Conservation (phyloP, 73 alveolate genomes). For the Blepharisma stoltei region DNA sequence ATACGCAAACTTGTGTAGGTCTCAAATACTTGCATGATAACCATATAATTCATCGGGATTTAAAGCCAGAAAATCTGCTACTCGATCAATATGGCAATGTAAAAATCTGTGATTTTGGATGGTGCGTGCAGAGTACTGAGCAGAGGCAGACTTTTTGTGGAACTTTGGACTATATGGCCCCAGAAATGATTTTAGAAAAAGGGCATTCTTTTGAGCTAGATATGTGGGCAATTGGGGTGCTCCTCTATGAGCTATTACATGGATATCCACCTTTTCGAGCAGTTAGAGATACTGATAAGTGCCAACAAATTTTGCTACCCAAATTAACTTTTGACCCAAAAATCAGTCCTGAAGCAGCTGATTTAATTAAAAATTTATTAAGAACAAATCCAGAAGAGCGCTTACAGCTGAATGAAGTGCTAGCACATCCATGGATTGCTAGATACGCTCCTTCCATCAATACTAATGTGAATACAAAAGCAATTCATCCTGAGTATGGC, state of each 20-base stretch:
- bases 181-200: conserved; percentile 77
- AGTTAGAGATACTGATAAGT: conserved; percentile 9
- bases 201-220: conserved; percentile 78
- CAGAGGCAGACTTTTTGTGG: conserved; percentile 90
- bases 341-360: neutral
- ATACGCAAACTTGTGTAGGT: conserved; percentile 58
- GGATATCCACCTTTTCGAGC: conserved; percentile 83
- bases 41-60: conserved; percentile 64
- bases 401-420: neutral
- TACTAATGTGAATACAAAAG: neutral
- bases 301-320: conserved; percentile 20
- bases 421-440: conserved; percentile 11
- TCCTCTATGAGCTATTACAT: conserved; percentile 83
- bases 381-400: conserved; percentile 6
- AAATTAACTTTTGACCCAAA: neutral
- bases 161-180: conserved; percentile 95
- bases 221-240: conserved; percentile 87
- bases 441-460: neutral
- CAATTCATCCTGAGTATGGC: neutral
- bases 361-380: neutral
- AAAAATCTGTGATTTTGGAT: conserved; percentile 93
- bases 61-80: conserved; percentile 90
- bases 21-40: conserved; percentile 56
- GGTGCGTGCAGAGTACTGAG: conserved; percentile 71
- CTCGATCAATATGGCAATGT: conserved; percentile 59